These are phyloP conservation scores for Dillenia suffruticosa DNA, from an alignment of 164 flowering plant species.

Conservation along the genomic window DNA sequence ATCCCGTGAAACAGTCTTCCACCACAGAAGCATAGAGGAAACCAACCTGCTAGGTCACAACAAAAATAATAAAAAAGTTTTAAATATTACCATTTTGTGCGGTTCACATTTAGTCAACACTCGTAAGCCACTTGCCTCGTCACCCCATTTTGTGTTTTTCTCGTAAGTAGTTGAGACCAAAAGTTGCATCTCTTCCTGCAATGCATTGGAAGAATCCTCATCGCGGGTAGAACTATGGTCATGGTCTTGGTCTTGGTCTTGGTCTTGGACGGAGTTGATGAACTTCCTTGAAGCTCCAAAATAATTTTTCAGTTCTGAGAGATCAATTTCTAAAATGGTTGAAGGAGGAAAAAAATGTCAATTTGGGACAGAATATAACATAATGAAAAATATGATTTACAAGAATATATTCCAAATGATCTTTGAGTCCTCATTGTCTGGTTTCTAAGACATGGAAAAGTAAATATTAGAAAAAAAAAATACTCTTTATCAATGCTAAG, in stretches of 20 bases:
- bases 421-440: no score
- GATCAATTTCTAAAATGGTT: not conserved
- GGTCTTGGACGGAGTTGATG: not conserved
- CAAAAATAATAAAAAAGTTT: not conserved
- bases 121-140: constrained; percentile 13
- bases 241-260: not conserved
- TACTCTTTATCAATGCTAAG: no score
- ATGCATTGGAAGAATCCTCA: no score
- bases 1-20: constrained; percentile 27
- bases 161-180: constrained; percentile 26
- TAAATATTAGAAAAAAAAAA: no score
- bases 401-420: no score
- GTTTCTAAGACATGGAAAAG: no score
- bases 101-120: no score
- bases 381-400: no score
- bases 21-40: constrained; percentile 17
- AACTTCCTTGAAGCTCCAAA: not conserved
- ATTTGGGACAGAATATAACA: no score
- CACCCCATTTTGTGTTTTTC: constrained; percentile 31
- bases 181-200: constrained; percentile 19
- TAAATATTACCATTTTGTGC: not conserved
- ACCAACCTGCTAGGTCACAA: constrained; percentile 19
- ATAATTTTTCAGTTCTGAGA: not conserved
- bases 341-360: not conserved
- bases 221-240: no score